These are phyloP conservation scores for Leptographium radiaticola DNA, from an alignment of 2,329 filamentous ascomycete species.

Conservation along the genomic window DNA sequence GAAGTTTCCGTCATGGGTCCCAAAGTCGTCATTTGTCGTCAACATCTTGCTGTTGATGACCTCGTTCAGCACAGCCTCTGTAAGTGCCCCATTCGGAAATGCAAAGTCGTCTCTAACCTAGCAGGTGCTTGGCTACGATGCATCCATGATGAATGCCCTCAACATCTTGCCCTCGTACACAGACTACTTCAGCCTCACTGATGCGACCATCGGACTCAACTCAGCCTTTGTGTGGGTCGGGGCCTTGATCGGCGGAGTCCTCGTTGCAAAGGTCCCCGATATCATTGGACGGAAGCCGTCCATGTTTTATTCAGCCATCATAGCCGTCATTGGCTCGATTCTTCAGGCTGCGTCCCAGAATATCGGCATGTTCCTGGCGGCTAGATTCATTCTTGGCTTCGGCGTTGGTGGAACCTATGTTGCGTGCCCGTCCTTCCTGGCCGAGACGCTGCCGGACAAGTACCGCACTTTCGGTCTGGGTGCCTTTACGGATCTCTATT, in stretches of 20 bases:
- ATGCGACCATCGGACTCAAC: conserved; percentile 18
- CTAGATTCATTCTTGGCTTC: conserved; percentile 13
- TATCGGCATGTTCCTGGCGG: conserved; percentile 14
- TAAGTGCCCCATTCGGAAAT: neutral
- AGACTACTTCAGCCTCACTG: conserved; percentile 19
- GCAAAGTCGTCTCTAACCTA: neutral
- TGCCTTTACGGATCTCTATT: neutral
- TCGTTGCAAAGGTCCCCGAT: conserved; percentile 11
- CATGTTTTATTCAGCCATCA: conserved; percentile 8
- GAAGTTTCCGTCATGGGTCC: conserved; percentile 1
- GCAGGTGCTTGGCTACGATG: conserved; percentile 15
- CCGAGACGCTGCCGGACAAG: neutral
- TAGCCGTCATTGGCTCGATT: conserved; percentile 10
- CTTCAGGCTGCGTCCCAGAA: conserved; percentile 12
- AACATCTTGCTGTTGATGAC: neutral
- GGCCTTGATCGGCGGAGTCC: conserved; percentile 4
- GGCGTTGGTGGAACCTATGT: conserved; percentile 6
- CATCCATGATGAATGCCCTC: conserved; percentile 19
- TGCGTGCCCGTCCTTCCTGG: conserved; percentile 1
- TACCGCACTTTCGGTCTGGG: neutral
- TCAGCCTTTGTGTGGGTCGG: conserved; percentile 15
- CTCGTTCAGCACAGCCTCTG: conserved; percentile 1
- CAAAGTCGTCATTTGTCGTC: neutral
- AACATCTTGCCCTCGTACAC: conserved; percentile 20
- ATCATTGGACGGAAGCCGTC: conserved; percentile 12